Percentiles rank a stretch among this genome's conserved stretches.
phyloP scores from a whole-genome alignment of 495 filamentous ascomycete species.

The Aspergillus saccharolyticus region DNA sequence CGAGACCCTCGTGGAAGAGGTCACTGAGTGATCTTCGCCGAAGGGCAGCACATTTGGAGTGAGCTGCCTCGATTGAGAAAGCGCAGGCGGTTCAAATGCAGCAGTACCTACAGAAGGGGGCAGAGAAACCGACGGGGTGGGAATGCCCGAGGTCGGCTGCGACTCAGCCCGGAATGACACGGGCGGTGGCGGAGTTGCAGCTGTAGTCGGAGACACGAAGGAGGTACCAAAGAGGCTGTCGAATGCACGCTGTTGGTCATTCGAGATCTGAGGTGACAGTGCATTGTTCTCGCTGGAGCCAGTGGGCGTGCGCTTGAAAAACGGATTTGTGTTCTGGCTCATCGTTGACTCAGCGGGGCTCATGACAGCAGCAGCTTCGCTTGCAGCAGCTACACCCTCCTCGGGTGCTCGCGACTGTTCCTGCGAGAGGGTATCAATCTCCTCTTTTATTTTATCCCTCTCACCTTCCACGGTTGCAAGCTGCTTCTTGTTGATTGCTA shows the following conservation, averaged over 20 bases:
- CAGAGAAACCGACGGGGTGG: slow-evolving; percentile 60
- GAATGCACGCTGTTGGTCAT: slow-evolving; percentile 63
- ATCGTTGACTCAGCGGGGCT: slow-evolving; percentile 71
- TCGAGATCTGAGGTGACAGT: slow-evolving; percentile 38
- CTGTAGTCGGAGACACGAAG: slow-evolving; percentile 47
- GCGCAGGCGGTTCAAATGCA: slow-evolving; percentile 49
- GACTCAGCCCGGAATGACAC: slow-evolving; percentile 66
- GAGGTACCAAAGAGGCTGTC: slow-evolving; percentile 86
- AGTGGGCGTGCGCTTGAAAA: slow-evolving; percentile 70
- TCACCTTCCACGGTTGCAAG: slow-evolving; percentile 82
- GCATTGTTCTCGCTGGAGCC: slow-evolving; percentile 57
- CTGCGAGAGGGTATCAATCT: slow-evolving; percentile 64
- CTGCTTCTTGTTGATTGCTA: slow-evolving; percentile 98
- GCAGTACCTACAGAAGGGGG: slow-evolving; percentile 42
- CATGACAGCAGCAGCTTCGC: slow-evolving; percentile 41
- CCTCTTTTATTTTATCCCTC: slow-evolving; percentile 72
- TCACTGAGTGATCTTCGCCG: slow-evolving; percentile 58
- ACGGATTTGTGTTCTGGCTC: slow-evolving; percentile 81
- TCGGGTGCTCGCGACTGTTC: slow-evolving; percentile 32
- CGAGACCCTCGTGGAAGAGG: slow-evolving; percentile 73
- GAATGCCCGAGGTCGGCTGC: slow-evolving; percentile 36
- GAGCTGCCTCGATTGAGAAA: slow-evolving; percentile 65
- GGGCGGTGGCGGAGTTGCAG: slow-evolving; percentile 48
- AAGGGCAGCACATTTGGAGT: slow-evolving; percentile 69
- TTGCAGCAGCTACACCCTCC: slow-evolving; percentile 35